These are phyloP conservation scores for Ophiocordyceps polyrhachis-furcata DNA, from an alignment of 2,329 filamentous ascomycete species.

Conservation along the genomic window DNA sequence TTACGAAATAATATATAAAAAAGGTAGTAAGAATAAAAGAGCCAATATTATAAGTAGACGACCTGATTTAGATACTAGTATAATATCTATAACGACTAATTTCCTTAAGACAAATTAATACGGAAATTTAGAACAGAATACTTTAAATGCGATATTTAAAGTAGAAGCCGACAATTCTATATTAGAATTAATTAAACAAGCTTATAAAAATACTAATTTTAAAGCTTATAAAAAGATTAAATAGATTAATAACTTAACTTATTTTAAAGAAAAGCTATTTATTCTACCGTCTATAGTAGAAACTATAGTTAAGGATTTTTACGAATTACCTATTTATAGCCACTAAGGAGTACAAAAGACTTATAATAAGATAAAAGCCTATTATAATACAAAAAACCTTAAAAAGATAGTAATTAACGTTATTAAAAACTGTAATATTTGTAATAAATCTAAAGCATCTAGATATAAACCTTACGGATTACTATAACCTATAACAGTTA, in stretches of 20 bases:
- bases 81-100: background rate
- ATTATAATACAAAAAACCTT: background rate
- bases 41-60: background rate
- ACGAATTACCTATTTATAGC: background rate
- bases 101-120: background rate
- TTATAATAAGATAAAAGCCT: background rate
- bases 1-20: background rate
- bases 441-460: background rate
- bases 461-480: background rate
- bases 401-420: background rate
- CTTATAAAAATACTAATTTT: background rate
- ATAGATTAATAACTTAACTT: background rate
- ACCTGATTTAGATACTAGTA: background rate
- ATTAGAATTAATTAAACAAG: background rate
- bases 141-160: background rate
- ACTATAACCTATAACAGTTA: background rate
- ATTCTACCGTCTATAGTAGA: background rate
- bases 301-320: background rate
- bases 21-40: background rate
- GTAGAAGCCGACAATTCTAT: background rate
- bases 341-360: background rate
- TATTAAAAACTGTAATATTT: slow-evolving; percentile 1
- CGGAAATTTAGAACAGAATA: background rate
- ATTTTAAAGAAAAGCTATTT: background rate
- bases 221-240: background rate